phyloP scores from a whole-genome alignment of 805 yeast genomes.

The Clavispora carvajalis region DNA sequence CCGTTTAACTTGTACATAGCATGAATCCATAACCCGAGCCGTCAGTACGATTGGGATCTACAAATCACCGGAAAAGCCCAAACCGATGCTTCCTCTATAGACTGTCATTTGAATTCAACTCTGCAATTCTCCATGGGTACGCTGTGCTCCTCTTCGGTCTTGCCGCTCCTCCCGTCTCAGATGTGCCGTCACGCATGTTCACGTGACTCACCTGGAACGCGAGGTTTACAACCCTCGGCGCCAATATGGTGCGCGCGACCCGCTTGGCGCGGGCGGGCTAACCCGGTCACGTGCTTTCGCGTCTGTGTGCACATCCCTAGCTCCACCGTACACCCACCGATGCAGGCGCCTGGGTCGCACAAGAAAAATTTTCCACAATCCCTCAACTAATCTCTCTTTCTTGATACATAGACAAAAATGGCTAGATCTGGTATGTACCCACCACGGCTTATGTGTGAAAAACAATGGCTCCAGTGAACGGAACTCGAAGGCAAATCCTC shows the following conservation, averaged over 20 bases:
- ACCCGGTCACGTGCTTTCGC: background rate
- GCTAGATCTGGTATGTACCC: conserved; percentile 61
- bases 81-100: no score
- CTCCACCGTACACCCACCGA: conserved; percentile 1
- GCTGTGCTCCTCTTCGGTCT: no score
- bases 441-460: no score
- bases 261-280: background rate
- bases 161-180: no score
- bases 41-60: no score
- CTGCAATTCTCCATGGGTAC: no score
- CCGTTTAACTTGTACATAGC: conserved; percentile 13
- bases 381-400: conserved; percentile 7
- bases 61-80: no score
- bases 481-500: background rate
- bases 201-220: background rate
- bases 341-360: conserved; percentile 12
- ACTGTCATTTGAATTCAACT: no score
- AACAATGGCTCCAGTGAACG: background rate
- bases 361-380: conserved; percentile 12
- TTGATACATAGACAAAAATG: conserved; percentile 37
- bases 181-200: background rate
- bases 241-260: background rate
- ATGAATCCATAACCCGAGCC: background rate
- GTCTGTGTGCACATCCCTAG: background rate
- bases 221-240: background rate